Conservation (phyloP, 75 land plant genomes). For the Isoetes taiwanensis region DNA sequence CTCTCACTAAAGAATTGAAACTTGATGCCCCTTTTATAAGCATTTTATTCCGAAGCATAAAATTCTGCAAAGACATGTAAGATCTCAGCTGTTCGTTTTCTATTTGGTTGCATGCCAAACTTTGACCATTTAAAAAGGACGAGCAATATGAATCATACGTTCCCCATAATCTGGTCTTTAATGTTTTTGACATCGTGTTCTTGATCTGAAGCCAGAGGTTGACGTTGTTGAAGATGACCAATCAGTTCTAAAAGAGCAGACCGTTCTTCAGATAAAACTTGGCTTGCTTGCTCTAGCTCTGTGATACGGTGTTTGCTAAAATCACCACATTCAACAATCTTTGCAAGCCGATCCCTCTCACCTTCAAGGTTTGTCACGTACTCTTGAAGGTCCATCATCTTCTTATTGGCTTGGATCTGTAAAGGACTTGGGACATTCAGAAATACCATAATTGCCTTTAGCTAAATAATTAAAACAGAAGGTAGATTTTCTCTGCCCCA, state of each 20-base stretch:
- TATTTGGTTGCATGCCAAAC: background rate
- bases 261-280: slow-evolving; percentile 17
- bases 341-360: slow-evolving; percentile 19
- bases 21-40: slow-evolving; percentile 29
- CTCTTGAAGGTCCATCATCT: slow-evolving; percentile 11
- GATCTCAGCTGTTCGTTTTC: background rate
- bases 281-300: slow-evolving; percentile 18
- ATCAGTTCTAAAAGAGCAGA: slow-evolving; percentile 17
- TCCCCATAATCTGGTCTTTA: slow-evolving; percentile 14
- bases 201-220: slow-evolving; percentile 17
- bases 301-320: slow-evolving; percentile 18
- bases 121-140: too few relatives aligned
- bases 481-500: background rate
- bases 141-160: background rate
- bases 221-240: slow-evolving; percentile 17
- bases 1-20: slow-evolving; percentile 26
- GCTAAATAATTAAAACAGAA: background rate
- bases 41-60: slow-evolving; percentile 19
- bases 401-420: slow-evolving; percentile 21
- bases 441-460: too few relatives aligned
- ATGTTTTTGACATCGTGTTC: slow-evolving; percentile 17
- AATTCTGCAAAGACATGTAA: slow-evolving; percentile 9
- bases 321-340: slow-evolving; percentile 22
- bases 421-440: too few relatives aligned
- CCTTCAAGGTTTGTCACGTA: slow-evolving; percentile 15